Percentiles rank a stretch among this genome's conserved stretches.
These are phyloP conservation scores for Leptographium galeiforme DNA, from an alignment of 2,329 filamentous ascomycete genomes.

Conservation along the genomic window DNA sequence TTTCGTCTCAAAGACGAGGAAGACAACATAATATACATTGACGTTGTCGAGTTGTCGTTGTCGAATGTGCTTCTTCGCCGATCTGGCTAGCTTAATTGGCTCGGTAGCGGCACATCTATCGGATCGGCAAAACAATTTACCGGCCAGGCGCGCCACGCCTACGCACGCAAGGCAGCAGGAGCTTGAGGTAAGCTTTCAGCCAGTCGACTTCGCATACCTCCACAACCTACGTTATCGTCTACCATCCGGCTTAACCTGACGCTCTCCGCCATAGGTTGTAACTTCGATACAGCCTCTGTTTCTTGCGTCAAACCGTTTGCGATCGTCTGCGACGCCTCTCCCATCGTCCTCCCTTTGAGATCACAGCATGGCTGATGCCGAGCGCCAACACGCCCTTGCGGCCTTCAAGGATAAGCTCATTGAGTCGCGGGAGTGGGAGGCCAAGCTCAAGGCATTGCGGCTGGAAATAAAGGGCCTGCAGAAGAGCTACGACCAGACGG, in stretches of 20 bases:
- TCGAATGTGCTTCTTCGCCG: too few species aligned
- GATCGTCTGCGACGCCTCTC: neutral
- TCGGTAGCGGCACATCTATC: neutral
- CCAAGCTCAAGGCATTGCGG: conserved; percentile 87
- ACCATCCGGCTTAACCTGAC: too few species aligned
- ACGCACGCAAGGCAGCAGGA: conserved; percentile 21
- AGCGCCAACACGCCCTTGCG: conserved; percentile 57
- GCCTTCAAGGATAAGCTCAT: conserved; percentile 72
- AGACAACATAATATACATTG: too few species aligned
- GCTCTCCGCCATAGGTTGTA: neutral
- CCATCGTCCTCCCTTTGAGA: neutral
- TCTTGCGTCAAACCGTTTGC: neutral
- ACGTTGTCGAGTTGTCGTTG: too few species aligned
- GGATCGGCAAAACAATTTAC: conserved; percentile 4
- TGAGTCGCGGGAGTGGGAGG: conserved; percentile 96
- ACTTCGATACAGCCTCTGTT: neutral
- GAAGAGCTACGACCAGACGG: conserved; percentile 89
- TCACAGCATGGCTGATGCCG: conserved; percentile 29
- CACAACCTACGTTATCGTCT: too few species aligned
- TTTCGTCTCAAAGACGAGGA: too few species aligned
- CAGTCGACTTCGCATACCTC: too few species aligned
- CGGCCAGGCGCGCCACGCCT: neutral
- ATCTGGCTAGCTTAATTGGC: too few species aligned
- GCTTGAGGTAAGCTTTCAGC: conserved; percentile 22
- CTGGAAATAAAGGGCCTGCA: conserved; percentile 93